Evolutionary conservation across 805 yeast species (phyloP), one percentile per base, ranked within the genome.

Genomic region (Wickerhamiella occidentalis): DNA sequence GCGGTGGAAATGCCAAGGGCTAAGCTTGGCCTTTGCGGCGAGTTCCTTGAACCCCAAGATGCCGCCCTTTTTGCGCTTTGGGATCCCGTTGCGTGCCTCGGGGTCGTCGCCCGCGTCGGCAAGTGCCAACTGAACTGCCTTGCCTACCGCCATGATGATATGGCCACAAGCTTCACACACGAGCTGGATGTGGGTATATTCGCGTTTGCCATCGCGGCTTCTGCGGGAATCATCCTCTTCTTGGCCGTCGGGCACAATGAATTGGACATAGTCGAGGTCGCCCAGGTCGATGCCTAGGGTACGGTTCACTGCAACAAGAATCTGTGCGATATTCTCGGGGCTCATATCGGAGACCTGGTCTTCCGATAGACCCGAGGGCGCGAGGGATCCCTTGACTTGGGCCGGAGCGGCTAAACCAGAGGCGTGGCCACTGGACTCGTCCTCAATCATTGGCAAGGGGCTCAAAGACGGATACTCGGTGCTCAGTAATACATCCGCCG

Each of bases 1-100:
- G 47, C 95, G 71, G 69, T 86, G 95, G 65, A 86, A 86, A 65
- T 86, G 95, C 95, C 95, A 86, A 22, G 95, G 92, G 9, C 85
- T 77, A 52, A 86, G 72, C 56, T 82, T 82, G 8, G 87, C 80
- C 61, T 85, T 82, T 18, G 85, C 79, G 7, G 95, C 95, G 60
- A 86, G 72, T 62, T 86, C 95, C 63, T 85, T 83, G 68, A 86
- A 86, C 54, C 80, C 69, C 55, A 65, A 52, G 28, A 65, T 62
- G 12, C 69, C 69, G 18, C 68, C 68, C 18, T 68, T 57, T 49
- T 66, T 56, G 55, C 64, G 64, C 48, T 64, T 61, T 17, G 66
- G 56, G 9, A 59, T 58, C 11, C 60, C 53, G 30, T 44, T 50
- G 3, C 61, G 55, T 23, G 45, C 40, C 33, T 43, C 28, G 45